A percentile compares a stretch with the other conserved stretches of the same genome.
Evolutionary conservation across 2,329 filamentous ascomycete species (phyloP).

Genomic region (Alternaria arborescens): DNA sequence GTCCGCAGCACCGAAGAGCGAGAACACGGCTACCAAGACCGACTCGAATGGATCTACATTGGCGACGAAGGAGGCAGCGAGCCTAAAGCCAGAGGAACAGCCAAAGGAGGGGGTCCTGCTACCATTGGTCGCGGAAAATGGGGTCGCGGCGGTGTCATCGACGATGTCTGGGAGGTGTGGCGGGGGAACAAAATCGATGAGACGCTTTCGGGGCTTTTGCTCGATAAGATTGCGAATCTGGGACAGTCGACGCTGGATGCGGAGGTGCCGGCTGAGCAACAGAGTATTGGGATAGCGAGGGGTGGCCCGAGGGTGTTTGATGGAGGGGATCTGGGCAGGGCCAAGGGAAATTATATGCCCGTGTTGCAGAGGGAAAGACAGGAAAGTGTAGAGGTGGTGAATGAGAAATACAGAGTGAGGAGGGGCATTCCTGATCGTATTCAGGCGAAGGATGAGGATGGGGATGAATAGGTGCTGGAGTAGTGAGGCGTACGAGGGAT

Average conservation of each 20-base stretch:
- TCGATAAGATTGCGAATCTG: constrained; percentile 66
- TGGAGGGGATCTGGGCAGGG: constrained; percentile 63
- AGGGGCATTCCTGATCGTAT: constrained; percentile 53
- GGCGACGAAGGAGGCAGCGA: constrained; percentile 68
- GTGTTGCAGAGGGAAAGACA: constrained; percentile 64
- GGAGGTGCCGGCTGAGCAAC: constrained; percentile 18
- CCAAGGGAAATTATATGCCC: constrained; percentile 66
- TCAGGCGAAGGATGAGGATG: constrained; percentile 35
- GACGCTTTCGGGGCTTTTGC: constrained; percentile 76
- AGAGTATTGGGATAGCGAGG: constrained; percentile 30
- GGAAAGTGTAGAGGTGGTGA: constrained; percentile 69
- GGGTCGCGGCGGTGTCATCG: constrained; percentile 47
- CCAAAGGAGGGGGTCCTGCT: constrained; percentile 23
- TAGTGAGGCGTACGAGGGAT: neutral
- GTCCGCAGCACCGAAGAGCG: constrained; percentile 50
- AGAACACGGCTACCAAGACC: constrained; percentile 61
- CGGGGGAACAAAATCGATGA: constrained; percentile 88
- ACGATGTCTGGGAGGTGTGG: constrained; percentile 83
- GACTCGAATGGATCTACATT: constrained; percentile 79
- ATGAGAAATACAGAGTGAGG: constrained; percentile 64
- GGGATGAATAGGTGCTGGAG: constrained; percentile 34
- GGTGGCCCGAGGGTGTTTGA: constrained; percentile 64
- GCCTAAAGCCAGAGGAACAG: constrained; percentile 50
- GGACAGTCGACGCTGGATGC: constrained; percentile 43
- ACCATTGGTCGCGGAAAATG: constrained; percentile 42